These are phyloP conservation scores for Zostera marina DNA, from an alignment of 116 monocot species.

Conservation along the genomic window DNA sequence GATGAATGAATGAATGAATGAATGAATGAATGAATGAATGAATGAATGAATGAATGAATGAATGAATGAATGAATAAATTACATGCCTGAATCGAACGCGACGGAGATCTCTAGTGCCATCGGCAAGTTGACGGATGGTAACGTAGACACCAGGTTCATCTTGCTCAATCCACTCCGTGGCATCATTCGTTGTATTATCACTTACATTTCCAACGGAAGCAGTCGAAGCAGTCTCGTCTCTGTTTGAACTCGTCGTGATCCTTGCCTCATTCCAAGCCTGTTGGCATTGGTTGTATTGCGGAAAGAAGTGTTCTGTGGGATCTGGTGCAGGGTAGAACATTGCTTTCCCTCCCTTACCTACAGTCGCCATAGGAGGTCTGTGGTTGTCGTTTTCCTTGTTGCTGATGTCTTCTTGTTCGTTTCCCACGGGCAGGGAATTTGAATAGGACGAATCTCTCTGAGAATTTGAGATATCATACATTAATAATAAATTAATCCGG, in stretches of 20 bases:
- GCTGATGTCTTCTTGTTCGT: no score
- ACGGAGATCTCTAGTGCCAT: conserved; percentile 71
- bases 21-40: no score
- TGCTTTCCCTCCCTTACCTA: neutral
- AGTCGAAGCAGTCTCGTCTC: conserved; percentile 12
- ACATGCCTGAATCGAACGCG: conserved; percentile 74
- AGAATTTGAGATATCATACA: no score
- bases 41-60: no score
- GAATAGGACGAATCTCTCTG: no score
- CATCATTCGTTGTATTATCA: conserved; percentile 28
- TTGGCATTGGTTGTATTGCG: conserved; percentile 6
- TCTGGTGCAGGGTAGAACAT: conserved; percentile 35
- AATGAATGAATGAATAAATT: no score
- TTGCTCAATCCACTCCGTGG: conserved; percentile 67
- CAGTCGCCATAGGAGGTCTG: neutral
- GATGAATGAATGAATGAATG: no score
- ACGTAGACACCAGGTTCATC: conserved; percentile 81
- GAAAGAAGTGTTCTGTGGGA: conserved; percentile 47
- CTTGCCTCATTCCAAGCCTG: conserved; percentile 23
- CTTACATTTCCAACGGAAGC: conserved; percentile 48
- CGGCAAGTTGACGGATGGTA: conserved; percentile 54
- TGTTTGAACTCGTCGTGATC: conserved; percentile 37
- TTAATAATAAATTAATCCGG: no score
- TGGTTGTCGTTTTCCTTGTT: no score
- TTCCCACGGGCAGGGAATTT: no score